Percentiles rank a stretch among this genome's conserved stretches.
Conservation (phyloP, 2,329 filamentous ascomycete species). For the Clonostachys byssicola region DNA sequence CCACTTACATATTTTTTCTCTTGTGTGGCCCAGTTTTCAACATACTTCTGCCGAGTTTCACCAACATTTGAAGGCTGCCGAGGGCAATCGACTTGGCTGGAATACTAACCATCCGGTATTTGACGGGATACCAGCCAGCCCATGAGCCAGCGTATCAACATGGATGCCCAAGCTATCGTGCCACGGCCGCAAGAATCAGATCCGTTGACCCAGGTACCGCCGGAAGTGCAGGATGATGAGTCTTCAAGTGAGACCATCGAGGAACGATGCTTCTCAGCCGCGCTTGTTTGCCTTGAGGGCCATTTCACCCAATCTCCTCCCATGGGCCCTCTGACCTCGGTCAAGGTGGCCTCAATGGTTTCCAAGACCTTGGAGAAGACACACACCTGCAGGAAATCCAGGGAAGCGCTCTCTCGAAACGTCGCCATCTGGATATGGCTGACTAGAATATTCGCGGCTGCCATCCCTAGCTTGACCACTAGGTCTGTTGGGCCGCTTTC, state of each 20-base stretch:
- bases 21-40: too few relatives aligned
- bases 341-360: slow-evolving; percentile 52
- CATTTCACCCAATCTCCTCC: slow-evolving; percentile 53
- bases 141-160: neutral
- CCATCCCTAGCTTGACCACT: slow-evolving; percentile 55
- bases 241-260: slow-evolving; percentile 46
- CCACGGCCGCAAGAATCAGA: slow-evolving; percentile 14
- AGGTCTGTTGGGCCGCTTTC: slow-evolving; percentile 54
- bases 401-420: slow-evolving; percentile 57
- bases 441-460: slow-evolving; percentile 55
- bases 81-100: too few relatives aligned
- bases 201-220: neutral
- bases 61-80: too few relatives aligned
- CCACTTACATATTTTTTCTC: too few relatives aligned
- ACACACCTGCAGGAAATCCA: slow-evolving; percentile 56
- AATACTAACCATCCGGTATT: too few relatives aligned
- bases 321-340: slow-evolving; percentile 52
- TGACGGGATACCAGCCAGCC: too few relatives aligned
- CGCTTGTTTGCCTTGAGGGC: slow-evolving; percentile 57
- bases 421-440: slow-evolving; percentile 64
- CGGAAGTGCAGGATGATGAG: neutral
- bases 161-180: slow-evolving; percentile 10
- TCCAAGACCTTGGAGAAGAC: slow-evolving; percentile 61
- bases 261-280: slow-evolving; percentile 57
- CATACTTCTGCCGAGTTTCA: too few relatives aligned